phyloP scores from a whole-genome alignment of 179 eudicot genomes.

The Silene noctiflora region DNA sequence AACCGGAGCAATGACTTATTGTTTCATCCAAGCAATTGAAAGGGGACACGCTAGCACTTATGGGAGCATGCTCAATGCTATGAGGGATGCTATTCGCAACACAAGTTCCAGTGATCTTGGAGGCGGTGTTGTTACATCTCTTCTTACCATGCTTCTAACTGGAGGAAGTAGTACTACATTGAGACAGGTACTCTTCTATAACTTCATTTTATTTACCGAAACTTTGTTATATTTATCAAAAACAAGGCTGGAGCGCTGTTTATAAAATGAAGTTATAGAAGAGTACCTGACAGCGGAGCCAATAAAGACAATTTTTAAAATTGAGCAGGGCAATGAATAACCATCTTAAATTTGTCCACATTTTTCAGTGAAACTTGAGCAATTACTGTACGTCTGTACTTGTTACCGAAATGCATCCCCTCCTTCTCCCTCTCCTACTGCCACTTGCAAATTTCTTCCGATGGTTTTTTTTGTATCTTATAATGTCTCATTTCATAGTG shows the following conservation, averaged over 20 bases:
- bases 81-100: constrained; percentile 66
- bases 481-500: too few relatives aligned
- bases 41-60: constrained; percentile 80
- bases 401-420: too few relatives aligned
- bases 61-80: constrained; percentile 69
- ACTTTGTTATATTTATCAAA: not conserved
- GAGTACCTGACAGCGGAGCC: not conserved
- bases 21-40: constrained; percentile 95
- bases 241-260: not conserved
- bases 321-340: not conserved
- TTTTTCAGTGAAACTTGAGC: not conserved
- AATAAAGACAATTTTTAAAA: not conserved
- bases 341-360: not conserved
- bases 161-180: constrained; percentile 81
- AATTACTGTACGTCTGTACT: not conserved
- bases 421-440: too few relatives aligned
- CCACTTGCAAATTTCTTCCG: too few relatives aligned
- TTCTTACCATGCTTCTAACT: constrained; percentile 62
- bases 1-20: constrained; percentile 97
- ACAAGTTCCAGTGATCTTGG: constrained; percentile 34
- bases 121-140: constrained; percentile 64
- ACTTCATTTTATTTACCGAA: not conserved
- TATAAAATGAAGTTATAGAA: too few relatives aligned
- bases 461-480: too few relatives aligned
- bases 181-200: constrained; percentile 53